These are phyloP conservation scores for Fusarium fujikuroi DNA, from an alignment of 2,329 filamentous ascomycete species.

Conservation along the genomic window DNA sequence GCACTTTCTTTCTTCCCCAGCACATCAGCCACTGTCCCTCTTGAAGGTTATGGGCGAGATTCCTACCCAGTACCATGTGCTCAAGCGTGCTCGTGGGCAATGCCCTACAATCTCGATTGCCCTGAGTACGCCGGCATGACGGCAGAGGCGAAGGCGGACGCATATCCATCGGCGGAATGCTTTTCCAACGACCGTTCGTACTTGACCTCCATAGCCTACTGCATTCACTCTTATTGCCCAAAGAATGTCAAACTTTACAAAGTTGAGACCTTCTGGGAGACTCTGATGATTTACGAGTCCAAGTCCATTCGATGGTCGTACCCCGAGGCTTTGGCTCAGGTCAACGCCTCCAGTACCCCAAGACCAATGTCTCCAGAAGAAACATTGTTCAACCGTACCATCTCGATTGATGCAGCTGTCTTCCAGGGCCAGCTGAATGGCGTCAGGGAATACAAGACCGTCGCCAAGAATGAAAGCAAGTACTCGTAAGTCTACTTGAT, in stretches of 20 bases:
- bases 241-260: neutral
- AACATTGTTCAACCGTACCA: slow-evolving; percentile 26
- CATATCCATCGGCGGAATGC: slow-evolving; percentile 28
- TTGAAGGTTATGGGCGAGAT: slow-evolving; percentile 34
- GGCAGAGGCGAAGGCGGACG: slow-evolving; percentile 19
- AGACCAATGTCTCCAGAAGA: neutral
- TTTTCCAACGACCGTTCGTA: slow-evolving; percentile 26
- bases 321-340: slow-evolving; percentile 15
- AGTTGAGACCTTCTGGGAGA: slow-evolving; percentile 35
- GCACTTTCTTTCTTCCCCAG: neutral
- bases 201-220: slow-evolving; percentile 39
- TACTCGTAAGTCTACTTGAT: slow-evolving; percentile 24
- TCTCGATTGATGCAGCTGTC: slow-evolving; percentile 3
- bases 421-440: slow-evolving; percentile 24
- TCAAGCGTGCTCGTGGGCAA: slow-evolving; percentile 27
- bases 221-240: slow-evolving; percentile 20
- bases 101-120: slow-evolving; percentile 31
- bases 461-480: slow-evolving; percentile 24
- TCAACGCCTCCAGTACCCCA: slow-evolving; percentile 11
- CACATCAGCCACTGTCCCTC: slow-evolving; percentile 11
- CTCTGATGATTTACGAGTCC: slow-evolving; percentile 20
- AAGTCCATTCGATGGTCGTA: slow-evolving; percentile 21
- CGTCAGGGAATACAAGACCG: neutral
- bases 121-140: slow-evolving; percentile 38
- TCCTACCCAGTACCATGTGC: slow-evolving; percentile 18